Evolutionary conservation across 257 asterid genomes (phyloP).

Genomic region (Solanum appendiculatum): DNA sequence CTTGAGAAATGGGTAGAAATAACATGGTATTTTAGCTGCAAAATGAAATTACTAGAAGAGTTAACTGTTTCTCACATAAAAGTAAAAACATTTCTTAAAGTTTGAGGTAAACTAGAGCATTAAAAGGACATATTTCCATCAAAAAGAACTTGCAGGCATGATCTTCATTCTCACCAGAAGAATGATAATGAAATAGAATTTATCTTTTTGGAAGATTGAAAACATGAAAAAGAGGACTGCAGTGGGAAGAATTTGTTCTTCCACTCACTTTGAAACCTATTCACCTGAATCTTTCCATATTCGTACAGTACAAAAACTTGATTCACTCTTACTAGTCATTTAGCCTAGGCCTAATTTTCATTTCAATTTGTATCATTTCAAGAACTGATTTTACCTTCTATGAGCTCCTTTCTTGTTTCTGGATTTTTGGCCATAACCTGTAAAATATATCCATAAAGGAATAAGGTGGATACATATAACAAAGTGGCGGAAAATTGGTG

Average conservation of each 20-base stretch:
- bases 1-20: no score
- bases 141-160: neutral
- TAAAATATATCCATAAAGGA: neutral
- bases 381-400: neutral
- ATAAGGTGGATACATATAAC: no score
- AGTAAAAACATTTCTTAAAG: no score
- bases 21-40: no score
- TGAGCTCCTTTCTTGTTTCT: neutral
- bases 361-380: neutral
- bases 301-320: neutral
- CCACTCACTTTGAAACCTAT: neutral
- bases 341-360: neutral
- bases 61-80: no score
- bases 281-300: neutral
- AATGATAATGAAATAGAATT: neutral
- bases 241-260: neutral
- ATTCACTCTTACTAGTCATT: neutral
- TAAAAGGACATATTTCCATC: neutral
- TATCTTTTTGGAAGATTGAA: neutral
- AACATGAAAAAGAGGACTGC: neutral
- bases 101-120: neutral
- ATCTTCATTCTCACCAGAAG: neutral
- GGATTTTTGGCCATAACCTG: conserved; percentile 3
- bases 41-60: no score
- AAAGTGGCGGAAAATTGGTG: no score